Evolutionary conservation across 106 monocot genomes (phyloP), one percentile per base, ranked within the genome.

Genomic region (Cymbidium sinense): DNA sequence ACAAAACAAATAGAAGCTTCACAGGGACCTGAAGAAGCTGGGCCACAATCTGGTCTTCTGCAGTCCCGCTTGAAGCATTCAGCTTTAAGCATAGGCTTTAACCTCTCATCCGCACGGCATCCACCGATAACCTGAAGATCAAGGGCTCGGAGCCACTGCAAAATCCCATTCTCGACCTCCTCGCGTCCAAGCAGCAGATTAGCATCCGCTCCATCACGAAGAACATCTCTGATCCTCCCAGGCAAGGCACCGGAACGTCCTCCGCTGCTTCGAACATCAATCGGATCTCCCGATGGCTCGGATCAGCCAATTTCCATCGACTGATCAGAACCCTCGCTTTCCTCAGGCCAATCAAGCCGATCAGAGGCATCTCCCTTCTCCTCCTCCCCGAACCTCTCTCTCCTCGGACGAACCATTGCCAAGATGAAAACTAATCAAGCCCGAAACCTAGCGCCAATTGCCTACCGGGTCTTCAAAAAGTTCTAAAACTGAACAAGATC

Each of bases 81-180:
- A 85, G 54, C 83, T n/a, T 88, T 88, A 17, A 89, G 84, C 30
- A 93, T 69, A 30, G 93, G 96, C 55, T 85, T 89, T 58, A 91
- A 62, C 82, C 96, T 86, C 80, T 96, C 96, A 43, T 91, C 93
- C 17, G 85, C 88, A 5, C 96, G 87, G 61, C 96, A 96, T 2
- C 93, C 93, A n/a, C n/a, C n/a, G n/a, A n/a, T n/a, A n/a, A n/a
- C n/a, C n/a, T n/a, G n/a, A n/a, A n/a, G n/a, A n/a, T n/a, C n/a
- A n/a, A n/a, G n/a, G n/a, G n/a, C n/a, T n/a, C n/a, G n/a, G n/a
- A n/a, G n/a, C n/a, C n/a, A n/a, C n/a, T n/a, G n/a, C n/a, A n/a
- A n/a, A n/a, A n/a, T n/a, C n/a, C n/a, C n/a, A n/a, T n/a, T n/a
- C 77, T 85, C 89, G 31, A 82, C 31, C 34, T 85, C 85, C 15